A percentile compares a stretch with the other conserved stretches of the same genome.
phyloP scores from a whole-genome alignment of 352 stramenopile species.

The Phytopythium montanum region DNA sequence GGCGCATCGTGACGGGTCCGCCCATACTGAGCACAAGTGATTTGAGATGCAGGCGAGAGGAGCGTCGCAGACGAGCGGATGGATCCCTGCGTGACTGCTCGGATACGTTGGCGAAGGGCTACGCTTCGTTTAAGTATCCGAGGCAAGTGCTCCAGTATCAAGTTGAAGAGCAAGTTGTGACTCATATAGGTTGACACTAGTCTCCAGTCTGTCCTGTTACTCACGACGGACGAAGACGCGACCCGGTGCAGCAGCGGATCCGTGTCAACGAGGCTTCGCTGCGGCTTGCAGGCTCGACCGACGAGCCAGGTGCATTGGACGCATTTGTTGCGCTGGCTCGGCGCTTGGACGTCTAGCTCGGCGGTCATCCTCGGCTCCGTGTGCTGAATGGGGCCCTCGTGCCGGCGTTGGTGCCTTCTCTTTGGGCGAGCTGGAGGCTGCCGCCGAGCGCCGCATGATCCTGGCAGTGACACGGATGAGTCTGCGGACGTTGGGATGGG shows the following conservation, averaged over 20 bases:
- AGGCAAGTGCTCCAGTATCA: neutral
- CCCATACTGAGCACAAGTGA: neutral
- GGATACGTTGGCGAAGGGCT: neutral
- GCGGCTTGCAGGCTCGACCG: no score
- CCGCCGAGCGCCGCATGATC: neutral
- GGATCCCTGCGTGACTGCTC: neutral
- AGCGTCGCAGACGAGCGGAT: neutral
- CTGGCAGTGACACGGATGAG: neutral
- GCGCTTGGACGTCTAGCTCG: no score
- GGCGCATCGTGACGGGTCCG: neutral
- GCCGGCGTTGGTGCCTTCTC: neutral
- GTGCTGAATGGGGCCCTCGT: neutral
- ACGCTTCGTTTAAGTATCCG: neutral
- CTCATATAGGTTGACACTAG: neutral
- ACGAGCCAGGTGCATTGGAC: no score
- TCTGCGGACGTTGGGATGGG: neutral
- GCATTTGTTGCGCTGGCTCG: no score
- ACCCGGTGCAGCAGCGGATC: neutral
- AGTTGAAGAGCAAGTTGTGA: neutral
- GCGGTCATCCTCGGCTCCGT: neutral
- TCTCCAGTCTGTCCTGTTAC: conserved; percentile 1
- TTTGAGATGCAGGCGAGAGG: neutral
- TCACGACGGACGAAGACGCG: conserved; percentile 4
- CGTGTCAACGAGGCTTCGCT: no score
- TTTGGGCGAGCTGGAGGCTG: neutral